A percentile compares a stretch with the other conserved stretches of the same genome.
phyloP scores from a whole-genome alignment of 2,329 filamentous ascomycete species.

The Neophaeococcomyces aloes region DNA sequence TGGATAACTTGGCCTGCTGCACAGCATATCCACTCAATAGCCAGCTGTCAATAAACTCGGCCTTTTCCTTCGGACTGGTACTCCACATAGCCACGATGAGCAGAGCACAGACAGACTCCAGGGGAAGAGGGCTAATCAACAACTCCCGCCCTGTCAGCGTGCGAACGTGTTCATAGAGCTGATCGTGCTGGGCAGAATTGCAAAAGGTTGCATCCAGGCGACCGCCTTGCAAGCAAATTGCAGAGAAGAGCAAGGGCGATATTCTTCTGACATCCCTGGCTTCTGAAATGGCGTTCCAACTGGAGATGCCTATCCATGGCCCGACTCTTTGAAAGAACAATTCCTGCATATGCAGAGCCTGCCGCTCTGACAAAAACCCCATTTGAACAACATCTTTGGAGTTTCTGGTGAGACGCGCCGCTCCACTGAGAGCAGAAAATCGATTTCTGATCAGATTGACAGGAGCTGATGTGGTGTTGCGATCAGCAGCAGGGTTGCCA shows the following conservation, averaged over 20 bases:
- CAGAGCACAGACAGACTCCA: constrained; percentile 7
- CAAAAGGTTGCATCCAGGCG: constrained; percentile 7
- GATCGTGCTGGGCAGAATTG: constrained; percentile 5
- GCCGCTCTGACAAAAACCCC: constrained; percentile 4
- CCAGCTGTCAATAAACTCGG: constrained; percentile 8
- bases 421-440: constrained; percentile 4
- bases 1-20: constrained; percentile 6
- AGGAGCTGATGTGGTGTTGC: constrained; percentile 6
- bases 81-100: constrained; percentile 8
- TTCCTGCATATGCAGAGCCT: constrained; percentile 7
- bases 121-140: constrained; percentile 5
- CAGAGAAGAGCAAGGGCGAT: constrained; percentile 7
- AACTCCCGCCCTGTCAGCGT: constrained; percentile 3
- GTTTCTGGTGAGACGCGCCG: constrained; percentile 5
- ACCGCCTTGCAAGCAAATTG: constrained; percentile 6
- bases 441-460: constrained; percentile 9
- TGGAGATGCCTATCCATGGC: constrained; percentile 7
- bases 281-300: constrained; percentile 7
- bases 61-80: constrained; percentile 8
- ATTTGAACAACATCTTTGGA: constrained; percentile 7
- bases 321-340: constrained; percentile 7
- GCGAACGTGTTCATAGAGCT: constrained; percentile 7
- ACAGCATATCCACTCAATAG: constrained; percentile 9
- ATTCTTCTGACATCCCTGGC: constrained; percentile 6
- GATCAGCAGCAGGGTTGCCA: constrained; percentile 5